phyloP scores from a whole-genome alignment of 305 asterid species.

The Coffea humblotiana region DNA sequence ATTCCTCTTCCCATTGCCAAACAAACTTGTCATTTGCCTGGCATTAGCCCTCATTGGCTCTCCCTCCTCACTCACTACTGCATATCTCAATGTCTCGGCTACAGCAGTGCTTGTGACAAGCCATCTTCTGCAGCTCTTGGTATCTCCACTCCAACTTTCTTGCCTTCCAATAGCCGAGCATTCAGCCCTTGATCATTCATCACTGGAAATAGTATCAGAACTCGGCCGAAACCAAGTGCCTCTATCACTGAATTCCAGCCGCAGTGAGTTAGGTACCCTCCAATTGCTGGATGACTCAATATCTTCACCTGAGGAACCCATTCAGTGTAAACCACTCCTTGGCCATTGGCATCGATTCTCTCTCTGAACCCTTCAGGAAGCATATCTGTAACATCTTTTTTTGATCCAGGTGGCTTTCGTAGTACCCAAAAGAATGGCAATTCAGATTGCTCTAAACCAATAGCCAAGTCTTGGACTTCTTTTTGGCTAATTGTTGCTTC shows the following conservation, averaged over 20 bases:
- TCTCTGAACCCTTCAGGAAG: conserved; percentile 54
- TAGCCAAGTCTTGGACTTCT: conserved; percentile 58
- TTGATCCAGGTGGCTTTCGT: conserved; percentile 33
- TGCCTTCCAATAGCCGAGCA: conserved; percentile 54
- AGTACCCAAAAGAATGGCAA: conserved; percentile 85
- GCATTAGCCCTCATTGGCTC: conserved; percentile 28
- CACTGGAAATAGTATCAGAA: conserved; percentile 67
- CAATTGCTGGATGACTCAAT: conserved; percentile 52
- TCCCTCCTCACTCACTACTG: conserved; percentile 30
- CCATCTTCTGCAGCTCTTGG: conserved; percentile 34
- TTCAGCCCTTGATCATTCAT: conserved; percentile 91
- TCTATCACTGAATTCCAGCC: conserved; percentile 94
- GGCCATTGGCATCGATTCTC: conserved; percentile 29
- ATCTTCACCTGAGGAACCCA: conserved; percentile 90
- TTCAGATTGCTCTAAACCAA: conserved; percentile 62
- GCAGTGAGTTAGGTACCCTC: conserved; percentile 79
- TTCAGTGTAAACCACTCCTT: conserved; percentile 48
- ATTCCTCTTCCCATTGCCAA: conserved; percentile 26
- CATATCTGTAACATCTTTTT: conserved; percentile 35
- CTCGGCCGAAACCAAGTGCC: conserved; percentile 60
- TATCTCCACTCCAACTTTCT: conserved; percentile 37
- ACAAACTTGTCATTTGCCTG: conserved; percentile 21
- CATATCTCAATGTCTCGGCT: conserved; percentile 31
- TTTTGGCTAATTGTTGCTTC: conserved; percentile 53
- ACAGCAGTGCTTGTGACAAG: conserved; percentile 22